Base-by-base conservation (phyloP, 768 basidiomycete species). In the Artomyces pyxidatus region DNA sequence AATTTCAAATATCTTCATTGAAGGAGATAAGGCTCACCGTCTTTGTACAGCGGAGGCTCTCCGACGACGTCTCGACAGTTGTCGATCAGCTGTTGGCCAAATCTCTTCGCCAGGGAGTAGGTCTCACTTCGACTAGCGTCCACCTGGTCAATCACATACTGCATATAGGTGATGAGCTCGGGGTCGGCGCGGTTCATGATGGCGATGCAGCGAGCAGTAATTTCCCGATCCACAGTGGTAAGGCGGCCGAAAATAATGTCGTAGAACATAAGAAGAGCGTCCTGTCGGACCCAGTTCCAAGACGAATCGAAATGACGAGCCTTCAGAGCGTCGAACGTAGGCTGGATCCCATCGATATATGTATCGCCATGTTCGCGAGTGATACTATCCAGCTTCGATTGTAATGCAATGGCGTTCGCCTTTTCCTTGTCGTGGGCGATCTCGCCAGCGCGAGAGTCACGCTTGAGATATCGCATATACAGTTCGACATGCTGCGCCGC, bases 271-370 rank as follows among this genome's bases (percentile, higher is more conserved):
- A 91, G 72, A 23, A 98, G 74, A 14, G 93, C 91, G 53, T 96
- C 94, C 70, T 99, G 96, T 52, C 95, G 85, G 39, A 87, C 95
- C 96, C 96, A 99, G 63, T 99, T 99, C 96, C 95, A 99, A 6
- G 88, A 92, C 2, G 95, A 98, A 64, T 98, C 94, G 73, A 99
- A 98, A 63, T 86, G 93, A 40, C 96, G 88, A 11, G 94, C 96
- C 68, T 99, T 98, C 60, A 97, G 74, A 2, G 89, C 84, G 61
- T 95, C 90, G 67, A 99, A 99, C 50, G 80, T 76, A 9, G 96
- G 96, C 61, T 94, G 88, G 52, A 98, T 94, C 38, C 96, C 96
- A 27, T 94, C 85, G 51, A 98, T 73, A 68, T 99, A 99, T 0
- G 74, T 65, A 49, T 98, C 94, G 25, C 96, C 96, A 57, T 99